These are phyloP conservation scores for Collybia sordida DNA, from an alignment of 768 basidiomycete genomes.

Conservation along the genomic window DNA sequence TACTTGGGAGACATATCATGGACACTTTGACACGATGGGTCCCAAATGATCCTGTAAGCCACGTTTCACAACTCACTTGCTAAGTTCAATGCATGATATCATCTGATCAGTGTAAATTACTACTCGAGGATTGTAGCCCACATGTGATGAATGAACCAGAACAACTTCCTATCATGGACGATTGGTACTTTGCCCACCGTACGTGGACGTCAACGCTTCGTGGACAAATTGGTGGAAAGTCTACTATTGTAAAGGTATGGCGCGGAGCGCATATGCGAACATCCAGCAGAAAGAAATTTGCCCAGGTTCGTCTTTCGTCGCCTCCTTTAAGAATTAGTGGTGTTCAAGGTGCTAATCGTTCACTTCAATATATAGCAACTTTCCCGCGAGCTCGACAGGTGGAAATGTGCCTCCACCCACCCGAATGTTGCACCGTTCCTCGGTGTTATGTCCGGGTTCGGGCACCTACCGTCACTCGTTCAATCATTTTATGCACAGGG, in stretches of 20 bases:
- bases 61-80: too few species aligned
- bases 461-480: constrained; percentile 12
- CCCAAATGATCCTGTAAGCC: too few species aligned
- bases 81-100: too few species aligned
- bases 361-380: constrained; percentile 9
- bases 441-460: constrained; percentile 11
- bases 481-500: constrained; percentile 8
- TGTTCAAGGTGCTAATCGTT: too few species aligned
- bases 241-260: constrained; percentile 13
- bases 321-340: background rate
- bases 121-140: too few species aligned
- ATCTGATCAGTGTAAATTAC: too few species aligned
- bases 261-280: constrained; percentile 6
- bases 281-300: background rate
- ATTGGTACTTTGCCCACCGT: too few species aligned
- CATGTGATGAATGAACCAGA: too few species aligned
- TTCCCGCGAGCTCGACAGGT: constrained; percentile 11
- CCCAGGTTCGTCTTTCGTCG: constrained; percentile 4
- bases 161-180: too few species aligned
- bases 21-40: too few species aligned
- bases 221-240: constrained; percentile 1
- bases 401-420: constrained; percentile 14
- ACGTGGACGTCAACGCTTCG: background rate
- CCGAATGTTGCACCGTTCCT: constrained; percentile 15
- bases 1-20: too few species aligned